Percentiles rank a stretch among this genome's conserved stretches.
These are phyloP conservation scores for Carex parvula DNA, from an alignment of 176 grass and related monocot genomes.

Conservation along the genomic window DNA sequence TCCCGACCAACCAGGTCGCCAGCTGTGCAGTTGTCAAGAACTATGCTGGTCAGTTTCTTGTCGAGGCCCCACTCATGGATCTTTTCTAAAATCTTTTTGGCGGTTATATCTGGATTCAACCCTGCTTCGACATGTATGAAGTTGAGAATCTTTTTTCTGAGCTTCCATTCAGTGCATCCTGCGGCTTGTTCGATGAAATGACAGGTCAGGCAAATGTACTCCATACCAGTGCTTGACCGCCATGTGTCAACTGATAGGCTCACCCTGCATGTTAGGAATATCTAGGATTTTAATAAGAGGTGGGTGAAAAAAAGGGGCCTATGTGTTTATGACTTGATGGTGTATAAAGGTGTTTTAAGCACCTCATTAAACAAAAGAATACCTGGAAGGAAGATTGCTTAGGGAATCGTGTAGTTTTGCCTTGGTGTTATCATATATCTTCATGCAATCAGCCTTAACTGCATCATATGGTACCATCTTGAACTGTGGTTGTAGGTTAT, in stretches of 20 bases:
- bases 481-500: constrained; percentile 92
- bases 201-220: constrained; percentile 84
- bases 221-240: constrained; percentile 59
- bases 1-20: constrained; percentile 65
- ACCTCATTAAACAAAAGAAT: background rate
- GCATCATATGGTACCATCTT: constrained; percentile 71
- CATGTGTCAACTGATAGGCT: constrained; percentile 88
- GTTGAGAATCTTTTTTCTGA: constrained; percentile 87
- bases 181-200: constrained; percentile 66
- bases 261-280: constrained; percentile 26
- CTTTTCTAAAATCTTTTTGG: constrained; percentile 62
- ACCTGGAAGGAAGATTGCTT: constrained; percentile 41
- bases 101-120: constrained; percentile 43
- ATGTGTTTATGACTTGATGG: background rate
- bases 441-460: constrained; percentile 86
- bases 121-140: constrained; percentile 63
- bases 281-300: background rate
- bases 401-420: constrained; percentile 66
- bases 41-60: constrained; percentile 54
- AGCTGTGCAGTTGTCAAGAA: constrained; percentile 66
- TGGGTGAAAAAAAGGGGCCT: too few species aligned
- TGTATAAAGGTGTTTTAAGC: background rate
- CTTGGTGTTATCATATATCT: constrained; percentile 65
- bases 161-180: constrained; percentile 66
- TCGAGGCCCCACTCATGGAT: constrained; percentile 75